A percentile compares a stretch with the other conserved stretches of the same genome.
phyloP scores from a whole-genome alignment of 2,329 filamentous ascomycete species.

The Colletotrichum eremochloae region DNA sequence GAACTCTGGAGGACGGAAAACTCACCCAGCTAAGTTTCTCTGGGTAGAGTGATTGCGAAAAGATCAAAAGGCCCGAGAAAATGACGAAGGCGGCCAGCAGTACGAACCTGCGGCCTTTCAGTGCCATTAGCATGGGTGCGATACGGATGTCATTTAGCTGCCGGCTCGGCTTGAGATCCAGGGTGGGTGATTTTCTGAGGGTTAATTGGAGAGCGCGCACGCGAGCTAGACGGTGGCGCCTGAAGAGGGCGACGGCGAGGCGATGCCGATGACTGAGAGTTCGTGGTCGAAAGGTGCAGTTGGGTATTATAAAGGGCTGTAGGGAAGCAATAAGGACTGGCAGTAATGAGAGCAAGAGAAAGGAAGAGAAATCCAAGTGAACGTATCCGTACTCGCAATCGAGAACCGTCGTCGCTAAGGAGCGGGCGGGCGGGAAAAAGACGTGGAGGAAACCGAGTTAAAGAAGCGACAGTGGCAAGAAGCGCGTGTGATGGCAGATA shows the following conservation, averaged over 20 bases:
- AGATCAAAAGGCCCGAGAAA: constrained; percentile 30
- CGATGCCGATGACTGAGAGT: constrained; percentile 2
- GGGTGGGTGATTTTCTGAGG: constrained; percentile 18
- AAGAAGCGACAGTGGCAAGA: constrained; percentile 30
- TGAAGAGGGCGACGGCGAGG: background rate
- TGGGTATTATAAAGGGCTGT: constrained; percentile 36
- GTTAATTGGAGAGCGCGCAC: constrained; percentile 6
- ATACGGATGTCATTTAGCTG: constrained; percentile 38
- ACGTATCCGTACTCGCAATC: constrained; percentile 16
- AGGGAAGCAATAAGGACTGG: constrained; percentile 20
- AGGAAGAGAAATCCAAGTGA: constrained; percentile 6
- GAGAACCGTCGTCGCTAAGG: constrained; percentile 19
- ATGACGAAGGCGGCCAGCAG: constrained; percentile 36
- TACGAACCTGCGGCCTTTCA: constrained; percentile 40
- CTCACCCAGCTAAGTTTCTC: constrained; percentile 41
- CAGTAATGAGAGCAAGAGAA: constrained; percentile 17
- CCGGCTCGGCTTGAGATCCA: constrained; percentile 38
- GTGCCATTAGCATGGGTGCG: constrained; percentile 36
- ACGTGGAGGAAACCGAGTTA: constrained; percentile 5
- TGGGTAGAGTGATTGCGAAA: constrained; percentile 39
- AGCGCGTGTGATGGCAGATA: constrained; percentile 16
- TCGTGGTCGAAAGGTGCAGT: constrained; percentile 10
- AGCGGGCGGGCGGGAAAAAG: constrained; percentile 5
- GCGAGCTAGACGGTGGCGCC: constrained; percentile 7
- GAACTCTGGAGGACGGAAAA: constrained; percentile 19